Conservation (phyloP, 106 monocot species). For the Dioscorea dumetorum region DNA sequence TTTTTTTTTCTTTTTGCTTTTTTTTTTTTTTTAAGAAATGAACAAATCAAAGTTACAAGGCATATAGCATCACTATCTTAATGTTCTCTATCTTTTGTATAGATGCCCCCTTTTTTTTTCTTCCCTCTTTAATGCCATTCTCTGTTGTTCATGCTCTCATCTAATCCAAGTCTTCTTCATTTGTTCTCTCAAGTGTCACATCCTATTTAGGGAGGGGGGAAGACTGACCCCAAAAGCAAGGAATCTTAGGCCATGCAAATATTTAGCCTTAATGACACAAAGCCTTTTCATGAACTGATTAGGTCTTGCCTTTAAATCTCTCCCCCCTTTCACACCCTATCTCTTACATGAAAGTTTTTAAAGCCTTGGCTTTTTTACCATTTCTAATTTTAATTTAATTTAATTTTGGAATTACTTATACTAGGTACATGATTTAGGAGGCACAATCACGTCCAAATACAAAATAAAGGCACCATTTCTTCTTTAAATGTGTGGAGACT, state of each 20-base stretch:
- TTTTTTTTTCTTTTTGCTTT: background rate
- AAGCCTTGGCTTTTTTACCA: too few relatives aligned
- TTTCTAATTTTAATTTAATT: too few relatives aligned
- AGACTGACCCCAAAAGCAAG: conserved; percentile 2
- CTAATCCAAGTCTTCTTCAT: background rate
- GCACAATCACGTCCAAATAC: too few relatives aligned
- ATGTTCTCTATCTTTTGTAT: background rate
- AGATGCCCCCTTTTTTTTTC: background rate
- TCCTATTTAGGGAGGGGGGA: background rate
- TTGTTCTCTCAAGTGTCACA: conserved; percentile 8
- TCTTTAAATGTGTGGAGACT: too few relatives aligned
- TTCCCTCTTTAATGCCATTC: conserved; percentile 2
- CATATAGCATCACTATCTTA: background rate
- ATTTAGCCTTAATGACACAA: background rate
- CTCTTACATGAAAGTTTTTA: too few relatives aligned
- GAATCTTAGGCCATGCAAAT: background rate
- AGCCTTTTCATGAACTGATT: background rate
- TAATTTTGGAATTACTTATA: too few relatives aligned
- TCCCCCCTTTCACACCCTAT: background rate
- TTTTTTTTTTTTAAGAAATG: too few relatives aligned
- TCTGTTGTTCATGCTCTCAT: background rate
- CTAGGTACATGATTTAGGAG: too few relatives aligned
- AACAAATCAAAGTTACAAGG: too few relatives aligned
- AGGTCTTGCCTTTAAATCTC: background rate
- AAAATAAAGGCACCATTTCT: too few relatives aligned